Conservation (phyloP, 345 rosid genomes). For the Boechera retrofracta region DNA sequence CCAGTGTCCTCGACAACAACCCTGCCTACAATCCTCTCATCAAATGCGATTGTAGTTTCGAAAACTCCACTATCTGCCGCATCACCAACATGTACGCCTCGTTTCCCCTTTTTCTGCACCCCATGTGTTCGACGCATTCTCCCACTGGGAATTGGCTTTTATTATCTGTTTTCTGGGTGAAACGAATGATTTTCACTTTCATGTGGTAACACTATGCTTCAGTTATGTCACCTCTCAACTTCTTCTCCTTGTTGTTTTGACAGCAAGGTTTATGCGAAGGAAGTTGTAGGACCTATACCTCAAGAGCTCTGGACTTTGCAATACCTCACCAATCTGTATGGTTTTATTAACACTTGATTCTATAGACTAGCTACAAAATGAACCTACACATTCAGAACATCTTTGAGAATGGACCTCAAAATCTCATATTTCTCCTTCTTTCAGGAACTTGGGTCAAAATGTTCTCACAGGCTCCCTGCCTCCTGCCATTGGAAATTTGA, state of each 20-base stretch:
- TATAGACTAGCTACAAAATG: background rate
- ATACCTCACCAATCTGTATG: slow-evolving; percentile 46
- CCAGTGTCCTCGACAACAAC: slow-evolving; percentile 13
- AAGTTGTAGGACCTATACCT: slow-evolving; percentile 44
- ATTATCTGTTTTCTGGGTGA: too few species aligned
- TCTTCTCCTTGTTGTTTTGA: slow-evolving; percentile 1
- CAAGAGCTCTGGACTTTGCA: slow-evolving; percentile 45
- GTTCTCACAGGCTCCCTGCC: slow-evolving; percentile 42
- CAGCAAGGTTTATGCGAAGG: slow-evolving; percentile 46
- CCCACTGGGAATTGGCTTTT: background rate
- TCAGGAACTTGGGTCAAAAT: slow-evolving; percentile 45
- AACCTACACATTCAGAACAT: background rate
- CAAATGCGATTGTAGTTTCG: slow-evolving; percentile 58
- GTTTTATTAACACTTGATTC: background rate
- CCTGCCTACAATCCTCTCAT: slow-evolving; percentile 51
- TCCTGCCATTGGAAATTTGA: slow-evolving; percentile 45
- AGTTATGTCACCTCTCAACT: background rate
- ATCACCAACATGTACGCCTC: slow-evolving; percentile 39
- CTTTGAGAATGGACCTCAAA: background rate
- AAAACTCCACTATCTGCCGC: slow-evolving; percentile 45
- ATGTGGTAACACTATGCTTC: background rate
- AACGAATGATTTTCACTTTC: too few species aligned
- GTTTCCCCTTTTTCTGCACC: background rate
- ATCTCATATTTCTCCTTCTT: slow-evolving; percentile 6
- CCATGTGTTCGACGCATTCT: background rate